Evolutionary conservation across 441 rosid genomes (phyloP).

Genomic region (Pelargonium fulgidum): DNA sequence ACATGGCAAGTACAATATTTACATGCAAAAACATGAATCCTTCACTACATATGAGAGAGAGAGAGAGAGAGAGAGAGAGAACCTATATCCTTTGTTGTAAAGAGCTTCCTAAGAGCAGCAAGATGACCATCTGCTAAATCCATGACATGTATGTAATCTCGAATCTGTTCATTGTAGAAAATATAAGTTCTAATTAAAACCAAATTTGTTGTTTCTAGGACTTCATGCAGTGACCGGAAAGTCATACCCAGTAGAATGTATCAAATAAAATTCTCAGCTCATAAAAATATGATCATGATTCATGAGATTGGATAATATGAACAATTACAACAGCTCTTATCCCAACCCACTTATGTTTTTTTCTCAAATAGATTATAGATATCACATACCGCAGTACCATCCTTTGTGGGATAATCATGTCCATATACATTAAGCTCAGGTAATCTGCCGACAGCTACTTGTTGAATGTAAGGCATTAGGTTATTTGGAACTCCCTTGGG

Average conservation of each 20-base stretch:
- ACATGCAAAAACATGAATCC: neutral
- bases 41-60: too few relatives aligned
- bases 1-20: constrained; percentile 1
- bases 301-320: neutral
- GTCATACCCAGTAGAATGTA: neutral
- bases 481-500: constrained; percentile 70
- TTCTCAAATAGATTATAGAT: neutral
- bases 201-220: neutral
- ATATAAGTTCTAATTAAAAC: neutral
- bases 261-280: too few relatives aligned
- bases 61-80: neutral
- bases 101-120: constrained; percentile 53
- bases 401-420: constrained; percentile 58
- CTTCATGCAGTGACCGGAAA: neutral
- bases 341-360: neutral
- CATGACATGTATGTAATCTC: constrained; percentile 75
- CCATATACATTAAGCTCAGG: constrained; percentile 70
- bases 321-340: neutral
- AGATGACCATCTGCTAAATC: constrained; percentile 75
- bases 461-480: constrained; percentile 70
- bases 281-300: neutral
- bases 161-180: constrained; percentile 35
- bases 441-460: constrained; percentile 60
- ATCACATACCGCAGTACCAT: constrained; percentile 57
- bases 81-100: constrained; percentile 47